Percentiles rank a stretch among this genome's conserved stretches.
These are phyloP conservation scores for Monosporascus sp. DNA, from an alignment of 2,329 filamentous ascomycete species.

Conservation along the genomic window DNA sequence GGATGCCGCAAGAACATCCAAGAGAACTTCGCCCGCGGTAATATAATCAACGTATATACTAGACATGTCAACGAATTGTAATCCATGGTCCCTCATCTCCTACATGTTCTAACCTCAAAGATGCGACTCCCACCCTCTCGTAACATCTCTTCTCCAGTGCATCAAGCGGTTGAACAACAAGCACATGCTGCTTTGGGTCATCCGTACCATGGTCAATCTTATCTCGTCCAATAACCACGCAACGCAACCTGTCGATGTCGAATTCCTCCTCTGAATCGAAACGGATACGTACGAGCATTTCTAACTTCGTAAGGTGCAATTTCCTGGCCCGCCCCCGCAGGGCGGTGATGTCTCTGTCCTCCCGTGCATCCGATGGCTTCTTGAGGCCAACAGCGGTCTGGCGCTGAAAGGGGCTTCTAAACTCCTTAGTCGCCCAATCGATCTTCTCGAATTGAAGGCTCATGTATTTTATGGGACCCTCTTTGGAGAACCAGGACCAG, in stretches of 20 bases:
- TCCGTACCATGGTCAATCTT: background rate
- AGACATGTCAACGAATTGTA: too few species aligned
- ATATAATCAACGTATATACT: too few species aligned
- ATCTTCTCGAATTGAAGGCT: background rate
- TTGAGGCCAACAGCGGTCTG: too few species aligned
- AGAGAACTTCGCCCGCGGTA: too few species aligned
- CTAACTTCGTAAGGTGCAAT: background rate
- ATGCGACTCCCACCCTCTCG: slow-evolving; percentile 7
- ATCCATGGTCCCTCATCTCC: too few species aligned
- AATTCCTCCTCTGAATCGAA: slow-evolving; percentile 1
- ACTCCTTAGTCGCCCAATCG: slow-evolving; percentile 2
- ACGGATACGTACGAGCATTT: background rate
- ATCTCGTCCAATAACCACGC: slow-evolving; percentile 3
- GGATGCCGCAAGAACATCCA: too few species aligned
- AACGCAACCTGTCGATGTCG: background rate
- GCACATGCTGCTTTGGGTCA: background rate
- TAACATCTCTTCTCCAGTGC: background rate
- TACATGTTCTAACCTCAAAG: slow-evolving; percentile 2
- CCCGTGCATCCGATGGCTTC: too few species aligned
- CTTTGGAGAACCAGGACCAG: slow-evolving; percentile 9
- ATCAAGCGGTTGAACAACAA: slow-evolving; percentile 1
- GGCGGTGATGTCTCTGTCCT: too few species aligned
- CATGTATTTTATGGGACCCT: slow-evolving; percentile 8
- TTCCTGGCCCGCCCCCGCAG: background rate
- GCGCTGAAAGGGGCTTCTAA: slow-evolving; percentile 3